Evolutionary conservation across 352 stramenopile genomes (phyloP).

Genomic region (Globisporangium solare): DNA sequence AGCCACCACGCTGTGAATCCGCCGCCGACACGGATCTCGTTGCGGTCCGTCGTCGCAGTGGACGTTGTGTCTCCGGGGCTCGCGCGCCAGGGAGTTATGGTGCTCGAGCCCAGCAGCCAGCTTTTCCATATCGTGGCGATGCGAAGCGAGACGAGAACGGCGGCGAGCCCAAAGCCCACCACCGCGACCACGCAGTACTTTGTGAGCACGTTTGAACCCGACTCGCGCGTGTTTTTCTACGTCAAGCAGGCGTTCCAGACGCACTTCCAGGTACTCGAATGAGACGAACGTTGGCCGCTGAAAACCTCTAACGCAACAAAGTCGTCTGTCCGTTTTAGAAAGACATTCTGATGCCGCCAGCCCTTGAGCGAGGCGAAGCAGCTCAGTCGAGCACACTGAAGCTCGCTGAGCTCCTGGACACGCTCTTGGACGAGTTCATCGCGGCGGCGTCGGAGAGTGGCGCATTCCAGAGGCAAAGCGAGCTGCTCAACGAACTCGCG

Average conservation of each 20-base stretch:
- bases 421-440: slow-evolving; percentile 29
- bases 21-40: slow-evolving; percentile 18
- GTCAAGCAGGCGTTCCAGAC: slow-evolving; percentile 29
- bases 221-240: slow-evolving; percentile 55
- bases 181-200: slow-evolving; percentile 19
- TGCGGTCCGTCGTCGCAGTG: slow-evolving; percentile 25
- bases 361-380: neutral
- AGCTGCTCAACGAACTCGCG: slow-evolving; percentile 45
- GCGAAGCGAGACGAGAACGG: neutral
- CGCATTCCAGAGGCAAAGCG: slow-evolving; percentile 13
- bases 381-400: slow-evolving; percentile 12
- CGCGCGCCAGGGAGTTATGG: slow-evolving; percentile 32
- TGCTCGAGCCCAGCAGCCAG: slow-evolving; percentile 42
- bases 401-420: slow-evolving; percentile 27
- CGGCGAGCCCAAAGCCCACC: slow-evolving; percentile 6
- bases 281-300: neutral
- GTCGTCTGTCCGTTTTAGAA: slow-evolving; percentile 1
- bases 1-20: slow-evolving; percentile 10
- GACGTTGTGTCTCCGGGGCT: slow-evolving; percentile 34
- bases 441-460: slow-evolving; percentile 5
- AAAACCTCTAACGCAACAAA: neutral
- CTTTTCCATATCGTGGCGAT: slow-evolving; percentile 42
- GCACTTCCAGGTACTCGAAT: slow-evolving; percentile 38
- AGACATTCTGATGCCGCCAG: slow-evolving; percentile 4
- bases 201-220: slow-evolving; percentile 59